phyloP scores from a whole-genome alignment of 768 basidiomycete genomes.

The Sporobolomyces pararoseus region DNA sequence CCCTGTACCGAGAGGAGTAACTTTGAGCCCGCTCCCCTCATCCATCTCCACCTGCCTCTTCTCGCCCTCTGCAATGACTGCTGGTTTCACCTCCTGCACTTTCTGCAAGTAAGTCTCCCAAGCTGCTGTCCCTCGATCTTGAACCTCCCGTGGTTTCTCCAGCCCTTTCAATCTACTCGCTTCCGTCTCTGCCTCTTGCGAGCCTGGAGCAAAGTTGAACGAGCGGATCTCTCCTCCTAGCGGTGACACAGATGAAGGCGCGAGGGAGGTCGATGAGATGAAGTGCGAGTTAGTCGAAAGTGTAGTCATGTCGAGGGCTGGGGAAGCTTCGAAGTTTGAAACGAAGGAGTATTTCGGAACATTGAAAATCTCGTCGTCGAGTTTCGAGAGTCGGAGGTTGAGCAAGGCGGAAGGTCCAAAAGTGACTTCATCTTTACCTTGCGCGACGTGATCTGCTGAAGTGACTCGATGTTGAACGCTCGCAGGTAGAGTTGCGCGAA shows the following conservation, averaged over 20 bases:
- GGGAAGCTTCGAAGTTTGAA: too few species aligned
- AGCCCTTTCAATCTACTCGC: conserved; percentile 17
- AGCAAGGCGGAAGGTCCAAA: conserved; percentile 71
- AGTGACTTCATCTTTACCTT: conserved; percentile 57
- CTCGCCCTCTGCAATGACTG: not conserved
- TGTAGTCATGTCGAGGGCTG: not conserved
- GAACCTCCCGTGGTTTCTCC: conserved; percentile 8
- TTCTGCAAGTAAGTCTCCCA: conserved; percentile 41
- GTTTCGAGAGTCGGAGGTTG: conserved; percentile 65
- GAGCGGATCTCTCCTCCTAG: conserved; percentile 16
- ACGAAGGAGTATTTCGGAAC: conserved; percentile 58
- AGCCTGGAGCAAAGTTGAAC: conserved; percentile 31
- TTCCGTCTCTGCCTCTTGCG: conserved; percentile 18
- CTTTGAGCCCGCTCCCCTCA: conserved; percentile 64
- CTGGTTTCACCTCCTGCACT: conserved; percentile 47
- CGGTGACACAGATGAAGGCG: conserved; percentile 45
- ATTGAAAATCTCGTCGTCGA: conserved; percentile 71
- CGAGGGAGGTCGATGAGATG: conserved; percentile 42
- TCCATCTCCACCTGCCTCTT: not conserved
- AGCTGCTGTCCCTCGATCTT: conserved; percentile 2
- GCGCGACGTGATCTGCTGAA: conserved; percentile 59
- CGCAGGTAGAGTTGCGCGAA: conserved; percentile 12
- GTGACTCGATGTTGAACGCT: conserved; percentile 60
- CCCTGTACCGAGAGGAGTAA: conserved; percentile 81
- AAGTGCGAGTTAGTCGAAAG: conserved; percentile 17